Evolutionary conservation across 495 filamentous ascomycete species (phyloP).

Genomic region (Xylaria intraflava): DNA sequence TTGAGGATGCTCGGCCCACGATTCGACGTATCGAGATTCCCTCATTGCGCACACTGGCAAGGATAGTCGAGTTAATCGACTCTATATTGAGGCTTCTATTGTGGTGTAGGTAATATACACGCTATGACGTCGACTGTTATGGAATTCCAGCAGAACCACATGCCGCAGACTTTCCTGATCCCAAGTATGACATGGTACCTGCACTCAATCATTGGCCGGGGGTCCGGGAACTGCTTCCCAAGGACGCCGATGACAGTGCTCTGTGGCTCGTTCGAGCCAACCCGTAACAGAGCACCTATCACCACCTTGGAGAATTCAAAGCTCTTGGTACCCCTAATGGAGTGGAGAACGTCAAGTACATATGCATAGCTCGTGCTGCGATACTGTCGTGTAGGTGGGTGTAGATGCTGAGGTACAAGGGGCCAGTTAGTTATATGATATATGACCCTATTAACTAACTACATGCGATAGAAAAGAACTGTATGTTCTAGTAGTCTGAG

Average conservation of each 20-base stretch:
- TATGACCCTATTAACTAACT: no score
- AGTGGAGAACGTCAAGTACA: no score
- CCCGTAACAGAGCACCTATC: neutral
- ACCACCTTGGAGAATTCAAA: no score
- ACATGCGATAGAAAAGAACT: no score
- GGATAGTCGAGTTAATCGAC: neutral
- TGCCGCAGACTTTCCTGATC: neutral
- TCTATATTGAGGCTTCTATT: no score
- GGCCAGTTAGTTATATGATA: no score
- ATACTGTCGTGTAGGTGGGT: no score
- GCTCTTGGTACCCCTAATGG: no score
- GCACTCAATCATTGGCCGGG: neutral
- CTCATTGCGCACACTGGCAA: neutral
- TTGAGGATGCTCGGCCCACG: neutral
- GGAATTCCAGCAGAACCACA: neutral
- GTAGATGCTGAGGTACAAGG: no score
- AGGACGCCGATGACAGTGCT: neutral
- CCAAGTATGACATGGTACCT: neutral
- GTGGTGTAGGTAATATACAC: neutral
- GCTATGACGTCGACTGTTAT: neutral
- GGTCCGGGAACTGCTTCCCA: neutral
- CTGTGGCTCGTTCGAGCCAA: neutral
- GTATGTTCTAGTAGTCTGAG: no score
- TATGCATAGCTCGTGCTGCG: no score
- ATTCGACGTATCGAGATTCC: no score